These are phyloP conservation scores for Astrothelium macrocarpum DNA, from an alignment of 495 filamentous ascomycete species.

Conservation along the genomic window DNA sequence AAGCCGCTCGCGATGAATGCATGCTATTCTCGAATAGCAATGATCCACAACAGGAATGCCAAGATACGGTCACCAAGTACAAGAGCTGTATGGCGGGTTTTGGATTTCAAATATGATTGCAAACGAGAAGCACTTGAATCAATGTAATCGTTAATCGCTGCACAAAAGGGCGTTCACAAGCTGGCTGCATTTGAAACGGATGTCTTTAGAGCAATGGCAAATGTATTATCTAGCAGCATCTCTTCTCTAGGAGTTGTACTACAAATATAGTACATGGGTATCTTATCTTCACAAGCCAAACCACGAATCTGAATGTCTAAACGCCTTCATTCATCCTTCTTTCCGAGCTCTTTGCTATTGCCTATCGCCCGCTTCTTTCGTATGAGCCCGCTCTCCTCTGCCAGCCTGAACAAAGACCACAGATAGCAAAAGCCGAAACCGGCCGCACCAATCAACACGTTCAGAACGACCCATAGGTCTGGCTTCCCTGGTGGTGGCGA, in stretches of 20 bases:
- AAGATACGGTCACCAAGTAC: slow-evolving; percentile 72
- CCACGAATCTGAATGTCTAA: not conserved
- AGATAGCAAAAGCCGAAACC: slow-evolving; percentile 82
- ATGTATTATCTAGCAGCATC: not conserved
- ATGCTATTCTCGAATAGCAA: slow-evolving; percentile 86
- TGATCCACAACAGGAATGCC: slow-evolving; percentile 71
- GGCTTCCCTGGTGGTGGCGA: slow-evolving; percentile 63
- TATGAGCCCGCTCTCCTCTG: slow-evolving; percentile 45
- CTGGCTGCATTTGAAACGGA: not conserved
- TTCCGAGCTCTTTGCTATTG: slow-evolving; percentile 11
- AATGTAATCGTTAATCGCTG: not conserved
- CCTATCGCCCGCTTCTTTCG: slow-evolving; percentile 8
- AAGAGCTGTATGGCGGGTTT: slow-evolving; percentile 87
- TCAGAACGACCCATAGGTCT: slow-evolving; percentile 87
- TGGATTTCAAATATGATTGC: slow-evolving; percentile 61
- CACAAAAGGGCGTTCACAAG: slow-evolving; percentile 2
- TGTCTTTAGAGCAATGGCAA: not conserved
- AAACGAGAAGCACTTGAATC: not conserved
- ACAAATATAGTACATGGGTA: not conserved
- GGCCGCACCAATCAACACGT: slow-evolving; percentile 72
- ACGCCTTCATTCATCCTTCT: slow-evolving; percentile 16
- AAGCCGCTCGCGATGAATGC: slow-evolving; percentile 86
- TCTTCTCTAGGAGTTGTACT: not conserved
- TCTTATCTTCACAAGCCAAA: not conserved
- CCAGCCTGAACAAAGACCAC: slow-evolving; percentile 72